Evolutionary conservation across 352 stramenopile genomes (phyloP).

Genomic region (Thraustotheca clavata): DNA sequence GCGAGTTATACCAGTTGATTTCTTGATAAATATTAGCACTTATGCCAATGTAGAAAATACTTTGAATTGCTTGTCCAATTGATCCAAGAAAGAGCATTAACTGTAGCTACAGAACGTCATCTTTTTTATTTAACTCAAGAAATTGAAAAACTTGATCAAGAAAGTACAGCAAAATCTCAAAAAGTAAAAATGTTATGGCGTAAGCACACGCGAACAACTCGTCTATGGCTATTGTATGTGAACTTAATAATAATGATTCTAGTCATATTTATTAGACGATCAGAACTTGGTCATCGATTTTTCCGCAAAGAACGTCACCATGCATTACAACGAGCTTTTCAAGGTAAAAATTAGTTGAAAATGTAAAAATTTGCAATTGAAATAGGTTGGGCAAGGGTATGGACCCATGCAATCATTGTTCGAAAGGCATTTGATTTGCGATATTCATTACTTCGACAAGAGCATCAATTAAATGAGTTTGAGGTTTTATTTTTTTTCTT

Average conservation of each 20-base stretch:
- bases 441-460: constrained; percentile 12
- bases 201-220: constrained; percentile 11
- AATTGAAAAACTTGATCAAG: constrained; percentile 3
- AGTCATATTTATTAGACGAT: not conserved
- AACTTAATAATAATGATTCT: not conserved
- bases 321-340: constrained; percentile 3
- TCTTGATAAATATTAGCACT: not conserved
- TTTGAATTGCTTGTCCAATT: constrained; percentile 13
- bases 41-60: not conserved
- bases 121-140: not conserved
- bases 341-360: not conserved
- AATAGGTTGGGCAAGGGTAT: constrained; percentile 16
- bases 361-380: not conserved
- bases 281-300: constrained; percentile 2
- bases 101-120: not conserved
- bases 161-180: constrained; percentile 1
- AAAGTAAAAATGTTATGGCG: constrained; percentile 3
- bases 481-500: not conserved
- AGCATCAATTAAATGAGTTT: not conserved
- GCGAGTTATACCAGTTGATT: constrained; percentile 31
- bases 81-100: not conserved
- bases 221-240: constrained; percentile 5
- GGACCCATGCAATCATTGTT: constrained; percentile 3
- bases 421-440: constrained; percentile 15
- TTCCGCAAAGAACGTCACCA: constrained; percentile 10